Evolutionary conservation across 1,284 basidiomycete genomes (phyloP), one percentile per base, ranked within the genome.

Genomic region (Cystobasidiaceae sp.): DNA sequence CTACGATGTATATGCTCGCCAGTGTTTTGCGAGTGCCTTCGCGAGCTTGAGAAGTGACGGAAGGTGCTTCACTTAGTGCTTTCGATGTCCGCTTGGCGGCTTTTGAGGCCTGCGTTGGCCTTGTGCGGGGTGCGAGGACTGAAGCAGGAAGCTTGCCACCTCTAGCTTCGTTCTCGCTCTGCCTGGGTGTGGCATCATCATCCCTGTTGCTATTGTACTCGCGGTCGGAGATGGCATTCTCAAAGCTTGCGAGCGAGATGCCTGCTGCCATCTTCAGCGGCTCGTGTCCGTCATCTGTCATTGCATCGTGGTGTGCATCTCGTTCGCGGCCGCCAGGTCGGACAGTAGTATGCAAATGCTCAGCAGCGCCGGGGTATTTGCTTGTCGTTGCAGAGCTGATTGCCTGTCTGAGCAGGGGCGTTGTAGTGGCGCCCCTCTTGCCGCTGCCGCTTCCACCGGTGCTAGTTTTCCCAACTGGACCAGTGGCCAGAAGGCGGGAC

Each of bases 1-100:
- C 79, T 25, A 81, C 79, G 51, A 81, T 73, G 68, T 81, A 81
- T 17, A 81, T 71, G 30, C 76, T 77, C 1, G 79, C 79, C 15
- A 81, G 74, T 19, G 77, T 74, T 49, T 59, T 55, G 37, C 55
- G 55, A 28, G 55, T 37, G 9, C 55, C 41, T 33, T 46, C 55
- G 25, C 55, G 41, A 2, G 23, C 21, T 25, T 44, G 39, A 28
- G 55, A 58, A 28, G 23, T 15, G n/a, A 23, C 37, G 8, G 39
- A 46, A 45, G 55, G 44, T 4, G 55, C 55, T 8, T 58, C 55
- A 28, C 55, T 58, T 6, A 45, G 13, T 15, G 55, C 41, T 25
- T 45, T 58, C 13, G 55, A 58, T 7, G 34, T 4, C 15, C 55
- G 39, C 41, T 46, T 58, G 9, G 33, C 55, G 13, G 41, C 27